Evolutionary conservation across 1,284 basidiomycete genomes (phyloP), one percentile per base, ranked within the genome.

Genomic region (Ceraceosorus bombacis): DNA sequence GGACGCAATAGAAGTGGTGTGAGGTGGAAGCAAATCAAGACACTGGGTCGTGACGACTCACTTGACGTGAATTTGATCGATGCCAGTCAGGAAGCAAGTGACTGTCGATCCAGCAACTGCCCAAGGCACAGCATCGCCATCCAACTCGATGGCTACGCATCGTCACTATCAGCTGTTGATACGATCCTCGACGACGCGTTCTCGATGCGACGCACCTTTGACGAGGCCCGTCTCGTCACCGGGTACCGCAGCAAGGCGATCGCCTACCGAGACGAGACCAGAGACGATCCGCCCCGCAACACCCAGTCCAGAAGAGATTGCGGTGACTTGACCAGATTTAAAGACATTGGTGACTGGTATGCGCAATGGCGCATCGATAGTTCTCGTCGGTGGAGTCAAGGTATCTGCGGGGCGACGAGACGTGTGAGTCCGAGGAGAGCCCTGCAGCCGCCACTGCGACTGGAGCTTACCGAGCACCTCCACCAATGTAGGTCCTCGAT

Each of bases 311-410:
- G 82, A 82, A 2, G 83, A 81, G 7, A 83, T 78, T 4, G 88
- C 86, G 6, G 87, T 88, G 3, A 27, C 27, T 85, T 36, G 70
- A 0, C 89, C 89, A 51, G 53, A 54, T 78, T 87, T 91, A 83
- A 95, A 98, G 2, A 97, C 90, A 77, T 98, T 98, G 10, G 90
- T 88, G 17, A 98, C 84, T 0, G 94, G 94, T 59, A 97, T 82
- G 27, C 95, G 85, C 43, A 96, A 78, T 0, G 93, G 87, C 0
- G 85, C 82, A 6, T 83, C 82, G 60, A 93, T 84, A 56, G 89
- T 87, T 51, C 94, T 83, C n/a, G 58, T 52, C 5, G 81, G 78
- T 0, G 93, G 93, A 59, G 89, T 86, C 37, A 96, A 81, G 58
- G 82, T 80, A 80, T 95, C 92, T 90, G 60, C 7, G 40, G 57